Base-by-base conservation (phyloP, 2,329 filamentous ascomycete genomes). In the Didymellaceae sp. region DNA sequence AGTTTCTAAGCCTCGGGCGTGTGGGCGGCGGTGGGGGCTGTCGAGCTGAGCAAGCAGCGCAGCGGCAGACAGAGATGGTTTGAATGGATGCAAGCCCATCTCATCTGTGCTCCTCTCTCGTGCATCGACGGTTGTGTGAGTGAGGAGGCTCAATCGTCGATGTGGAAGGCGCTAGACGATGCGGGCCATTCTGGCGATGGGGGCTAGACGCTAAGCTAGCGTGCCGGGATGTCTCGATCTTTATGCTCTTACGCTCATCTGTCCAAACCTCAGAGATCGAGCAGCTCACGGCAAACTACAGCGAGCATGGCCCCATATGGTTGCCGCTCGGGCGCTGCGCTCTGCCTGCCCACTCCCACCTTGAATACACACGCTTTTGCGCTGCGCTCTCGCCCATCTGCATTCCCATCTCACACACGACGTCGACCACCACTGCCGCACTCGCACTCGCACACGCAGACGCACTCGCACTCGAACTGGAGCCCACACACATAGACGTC, bases 251-350 rank as follows among this genome's bases (percentile, higher is more conserved):
- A n/a, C n/a, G n/a, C n/a, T n/a, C n/a, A n/a, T n/a, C n/a, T n/a
- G n/a, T n/a, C n/a, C n/a, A n/a, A 47, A 52, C 49, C 49, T 52
- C 49, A 43, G n/a, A 37, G 32, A 46, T 47, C 22, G 49, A 38
- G 43, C 43, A 28, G 43, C 5, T 17, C 24, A 22, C 13, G 37
- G 43, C 49, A 11, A 14, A 30, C 28, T 16, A 13, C 32, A 13
- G 6, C 21, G 39, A 24, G 26, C 6, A 25, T 10, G 4, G 43
- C 22, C 43, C 49, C 44, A 24, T 44, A 11, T 34, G 39, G 37
- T 6, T 16, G 43, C 43, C 35, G 26, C 31, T 13, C 37, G 22
- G 35, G 37, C 38, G 37, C 43, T n/a, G n/a, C 37, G 33, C 6
- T 39, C 11, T n/a, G 48, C 30, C 30, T 20, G 43, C n/a, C 13